Evolutionary conservation across 768 basidiomycete genomes (phyloP).

Genomic region (Serendipita indica): DNA sequence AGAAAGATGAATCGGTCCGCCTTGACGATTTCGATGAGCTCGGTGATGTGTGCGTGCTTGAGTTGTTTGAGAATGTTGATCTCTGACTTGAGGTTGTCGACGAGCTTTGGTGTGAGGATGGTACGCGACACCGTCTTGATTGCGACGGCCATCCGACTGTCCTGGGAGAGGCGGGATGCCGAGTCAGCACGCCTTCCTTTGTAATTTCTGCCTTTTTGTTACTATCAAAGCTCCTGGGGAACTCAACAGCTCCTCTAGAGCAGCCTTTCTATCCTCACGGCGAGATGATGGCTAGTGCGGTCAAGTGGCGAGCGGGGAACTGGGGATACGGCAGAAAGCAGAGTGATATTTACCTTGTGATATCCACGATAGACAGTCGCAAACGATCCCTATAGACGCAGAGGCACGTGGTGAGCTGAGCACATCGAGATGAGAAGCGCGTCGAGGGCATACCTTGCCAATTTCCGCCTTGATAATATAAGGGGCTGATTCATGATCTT

Average conservation of each 20-base stretch:
- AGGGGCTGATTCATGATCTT: conserved; percentile 59
- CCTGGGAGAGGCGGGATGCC: conserved; percentile 29
- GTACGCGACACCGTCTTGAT: conserved; percentile 88
- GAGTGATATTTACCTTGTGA: conserved; percentile 49
- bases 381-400: conserved; percentile 55
- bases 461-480: conserved; percentile 65
- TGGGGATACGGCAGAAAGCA: background rate
- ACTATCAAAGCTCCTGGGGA: background rate
- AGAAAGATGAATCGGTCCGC: conserved; percentile 47
- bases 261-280: background rate
- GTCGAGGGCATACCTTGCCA: conserved; percentile 31
- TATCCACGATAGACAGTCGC: conserved; percentile 93
- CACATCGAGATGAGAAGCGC: background rate
- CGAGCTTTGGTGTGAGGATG: conserved; percentile 77
- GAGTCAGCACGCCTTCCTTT: background rate
- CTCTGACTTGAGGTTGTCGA: conserved; percentile 97
- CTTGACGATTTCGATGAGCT: conserved; percentile 76
- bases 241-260: background rate
- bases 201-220: background rate
- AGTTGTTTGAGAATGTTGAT: conserved; percentile 92
- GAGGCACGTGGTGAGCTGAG: background rate
- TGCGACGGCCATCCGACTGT: conserved; percentile 65
- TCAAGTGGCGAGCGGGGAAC: background rate
- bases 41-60: conserved; percentile 85
- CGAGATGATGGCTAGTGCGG: background rate